phyloP scores from a whole-genome alignment of 164 flowering plant species.

The Pachysandra terminalis region DNA sequence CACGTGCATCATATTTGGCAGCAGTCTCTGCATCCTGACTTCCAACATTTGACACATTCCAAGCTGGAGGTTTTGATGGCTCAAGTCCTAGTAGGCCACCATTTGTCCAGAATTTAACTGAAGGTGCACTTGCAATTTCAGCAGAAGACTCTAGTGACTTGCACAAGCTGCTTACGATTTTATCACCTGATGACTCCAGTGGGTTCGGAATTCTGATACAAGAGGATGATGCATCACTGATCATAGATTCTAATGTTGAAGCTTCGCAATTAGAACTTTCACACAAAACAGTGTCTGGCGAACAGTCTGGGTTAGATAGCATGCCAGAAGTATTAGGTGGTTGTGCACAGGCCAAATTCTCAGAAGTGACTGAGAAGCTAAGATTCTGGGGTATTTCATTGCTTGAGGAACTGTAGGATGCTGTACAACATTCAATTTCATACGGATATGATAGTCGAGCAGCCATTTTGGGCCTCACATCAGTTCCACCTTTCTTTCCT shows the following conservation, averaged over 20 bases:
- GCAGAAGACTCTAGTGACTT: conserved; percentile 28
- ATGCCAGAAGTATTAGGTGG: conserved; percentile 20
- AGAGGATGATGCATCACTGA: conserved; percentile 20
- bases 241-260: conserved; percentile 26
- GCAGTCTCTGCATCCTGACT: conserved; percentile 14
- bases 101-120: conserved; percentile 78
- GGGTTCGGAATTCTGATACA: conserved; percentile 17
- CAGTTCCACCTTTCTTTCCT: conserved; percentile 20
- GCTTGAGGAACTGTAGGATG: conserved; percentile 21
- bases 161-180: conserved; percentile 16
- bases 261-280: conserved; percentile 15
- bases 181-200: conserved; percentile 12
- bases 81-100: conserved; percentile 84
- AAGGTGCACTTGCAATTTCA: conserved; percentile 24
- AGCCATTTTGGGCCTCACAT: conserved; percentile 3
- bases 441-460: conserved; percentile 23
- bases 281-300: conserved; percentile 13
- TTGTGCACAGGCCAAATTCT: conserved; percentile 20
- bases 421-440: conserved; percentile 22
- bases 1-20: conserved; percentile 15
- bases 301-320: conserved; percentile 17
- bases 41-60: conserved; percentile 23
- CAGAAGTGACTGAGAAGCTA: conserved; percentile 16
- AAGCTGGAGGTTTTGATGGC: conserved; percentile 91
- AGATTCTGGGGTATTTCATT: conserved; percentile 15